A percentile compares a stretch with the other conserved stretches of the same genome.
Conservation (phyloP, 495 filamentous ascomycete genomes). For the Penicillium goetzii region DNA sequence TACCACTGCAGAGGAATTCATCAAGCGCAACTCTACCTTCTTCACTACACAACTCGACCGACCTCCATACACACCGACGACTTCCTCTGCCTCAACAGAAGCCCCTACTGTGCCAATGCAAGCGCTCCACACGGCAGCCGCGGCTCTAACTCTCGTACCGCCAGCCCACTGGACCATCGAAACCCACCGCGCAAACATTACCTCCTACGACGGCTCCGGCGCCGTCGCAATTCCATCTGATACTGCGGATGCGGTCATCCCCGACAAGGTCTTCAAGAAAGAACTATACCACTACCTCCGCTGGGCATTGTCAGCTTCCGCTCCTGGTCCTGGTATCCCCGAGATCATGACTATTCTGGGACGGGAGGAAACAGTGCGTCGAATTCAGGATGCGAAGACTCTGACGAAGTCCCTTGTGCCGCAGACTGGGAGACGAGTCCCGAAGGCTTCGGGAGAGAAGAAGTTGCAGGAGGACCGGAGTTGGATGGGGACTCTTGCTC, state of each 20-base stretch:
- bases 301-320: conserved; percentile 64
- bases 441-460: conserved; percentile 19
- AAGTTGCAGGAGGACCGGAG: conserved; percentile 32
- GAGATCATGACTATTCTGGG: conserved; percentile 67
- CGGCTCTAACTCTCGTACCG: conserved; percentile 46
- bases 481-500: conserved; percentile 50
- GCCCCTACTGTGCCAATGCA: conserved; percentile 35
- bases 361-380: conserved; percentile 56
- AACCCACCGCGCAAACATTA: conserved; percentile 44
- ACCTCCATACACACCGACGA: conserved; percentile 34
- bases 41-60: conserved; percentile 55
- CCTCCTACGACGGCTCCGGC: conserved; percentile 40
- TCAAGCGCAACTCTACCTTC: conserved; percentile 63
- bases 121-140: conserved; percentile 44
- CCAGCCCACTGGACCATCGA: conserved; percentile 41
- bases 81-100: conserved; percentile 17
- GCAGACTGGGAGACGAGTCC: conserved; percentile 24
- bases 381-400: conserved; percentile 55
- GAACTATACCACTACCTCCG: conserved; percentile 62
- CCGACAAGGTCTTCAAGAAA: conserved; percentile 47
- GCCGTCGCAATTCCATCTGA: conserved; percentile 20
- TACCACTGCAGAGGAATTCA: conserved; percentile 58
- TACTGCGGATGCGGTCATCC: conserved; percentile 10
- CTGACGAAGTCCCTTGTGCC: conserved; percentile 34
- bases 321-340: conserved; percentile 60